phyloP scores from a whole-genome alignment of 2,329 filamentous ascomycete species.

The Trichoderma atrobrunneum region DNA sequence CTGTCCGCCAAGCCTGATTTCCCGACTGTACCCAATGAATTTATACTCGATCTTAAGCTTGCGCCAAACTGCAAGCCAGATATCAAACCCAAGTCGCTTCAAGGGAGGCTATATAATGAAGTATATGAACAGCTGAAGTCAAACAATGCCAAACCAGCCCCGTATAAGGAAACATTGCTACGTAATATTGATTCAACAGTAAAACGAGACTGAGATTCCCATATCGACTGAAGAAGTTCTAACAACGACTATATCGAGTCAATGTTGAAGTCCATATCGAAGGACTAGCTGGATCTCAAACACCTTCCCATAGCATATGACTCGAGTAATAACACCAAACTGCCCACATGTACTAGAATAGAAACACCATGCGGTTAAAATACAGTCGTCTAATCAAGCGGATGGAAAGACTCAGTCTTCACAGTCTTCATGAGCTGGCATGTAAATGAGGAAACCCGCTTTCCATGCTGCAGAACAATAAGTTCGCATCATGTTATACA shows the following conservation, averaged over 20 bases:
- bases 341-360: neutral
- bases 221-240: neutral
- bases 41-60: neutral
- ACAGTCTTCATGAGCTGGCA: neutral
- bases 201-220: neutral
- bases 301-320: neutral
- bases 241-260: neutral
- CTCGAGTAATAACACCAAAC: neutral
- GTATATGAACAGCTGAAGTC: neutral
- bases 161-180: neutral
- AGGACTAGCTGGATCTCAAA: neutral
- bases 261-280: neutral
- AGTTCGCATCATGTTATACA: neutral
- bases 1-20: neutral
- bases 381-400: neutral
- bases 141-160: neutral
- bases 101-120: neutral
- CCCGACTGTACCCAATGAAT: neutral
- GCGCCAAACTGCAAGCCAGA: neutral
- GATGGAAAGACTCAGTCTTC: neutral
- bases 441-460: neutral
- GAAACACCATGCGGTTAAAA: neutral
- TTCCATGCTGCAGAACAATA: neutral
- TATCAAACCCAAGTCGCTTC: neutral
- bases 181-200: neutral